phyloP scores from a whole-genome alignment of 106 monocot species.

The Vanilla planifolia region DNA sequence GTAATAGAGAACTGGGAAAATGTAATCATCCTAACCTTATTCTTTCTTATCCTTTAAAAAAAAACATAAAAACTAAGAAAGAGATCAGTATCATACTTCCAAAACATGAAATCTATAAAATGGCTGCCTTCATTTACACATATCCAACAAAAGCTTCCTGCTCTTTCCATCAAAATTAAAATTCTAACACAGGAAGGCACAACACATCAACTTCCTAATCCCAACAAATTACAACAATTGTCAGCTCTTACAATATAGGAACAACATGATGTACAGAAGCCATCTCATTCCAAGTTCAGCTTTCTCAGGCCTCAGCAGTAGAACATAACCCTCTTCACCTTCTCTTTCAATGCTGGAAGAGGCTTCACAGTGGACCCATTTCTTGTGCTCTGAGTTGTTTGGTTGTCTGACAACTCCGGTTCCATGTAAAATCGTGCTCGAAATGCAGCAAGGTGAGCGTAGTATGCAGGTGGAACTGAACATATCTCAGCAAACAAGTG shows the following conservation, averaged over 20 bases:
- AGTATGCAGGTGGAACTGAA: slow-evolving; percentile 67
- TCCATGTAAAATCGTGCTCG: slow-evolving; percentile 63
- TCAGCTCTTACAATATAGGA: slow-evolving; percentile 3
- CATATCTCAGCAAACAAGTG: not conserved
- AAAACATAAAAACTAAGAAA: no score
- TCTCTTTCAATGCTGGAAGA: slow-evolving; percentile 56
- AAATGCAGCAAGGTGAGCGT: slow-evolving; percentile 67
- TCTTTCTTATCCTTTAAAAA: no score
- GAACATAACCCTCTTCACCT: slow-evolving; percentile 75
- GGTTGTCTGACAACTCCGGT: slow-evolving; percentile 31
- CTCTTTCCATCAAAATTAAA: no score
- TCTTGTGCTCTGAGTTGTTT: slow-evolving; percentile 4
- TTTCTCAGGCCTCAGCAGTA: slow-evolving; percentile 28
- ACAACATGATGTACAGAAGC: slow-evolving; percentile 10
- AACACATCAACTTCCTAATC: no score
- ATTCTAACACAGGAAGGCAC: no score
- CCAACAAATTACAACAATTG: no score
- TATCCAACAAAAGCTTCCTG: no score
- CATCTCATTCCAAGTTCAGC: not conserved
- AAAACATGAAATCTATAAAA: no score
- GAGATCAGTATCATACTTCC: no score
- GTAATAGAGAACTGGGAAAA: no score
- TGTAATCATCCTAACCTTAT: no score
- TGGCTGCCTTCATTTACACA: no score
- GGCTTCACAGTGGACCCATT: slow-evolving; percentile 39